phyloP scores from a whole-genome alignment of 176 grass and related monocot species.

The Aegilops speltoides region DNA sequence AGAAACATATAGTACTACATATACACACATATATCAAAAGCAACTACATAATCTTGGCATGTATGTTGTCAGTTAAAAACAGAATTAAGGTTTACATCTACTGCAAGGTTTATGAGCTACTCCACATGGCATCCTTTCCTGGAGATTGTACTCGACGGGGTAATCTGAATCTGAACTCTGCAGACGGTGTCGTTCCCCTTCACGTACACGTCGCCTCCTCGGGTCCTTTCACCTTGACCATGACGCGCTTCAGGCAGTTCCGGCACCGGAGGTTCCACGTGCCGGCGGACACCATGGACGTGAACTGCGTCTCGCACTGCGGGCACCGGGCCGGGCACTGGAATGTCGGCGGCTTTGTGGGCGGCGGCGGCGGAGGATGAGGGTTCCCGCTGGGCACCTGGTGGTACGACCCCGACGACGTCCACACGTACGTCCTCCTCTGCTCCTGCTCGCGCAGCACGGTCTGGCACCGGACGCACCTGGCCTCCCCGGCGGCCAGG shows the following conservation, averaged over 20 bases:
- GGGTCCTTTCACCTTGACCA: constrained; percentile 2
- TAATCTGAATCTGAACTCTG: background rate
- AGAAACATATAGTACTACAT: background rate
- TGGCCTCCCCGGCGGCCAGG: background rate
- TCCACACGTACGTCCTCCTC: background rate
- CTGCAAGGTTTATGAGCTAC: background rate
- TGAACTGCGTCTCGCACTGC: constrained; percentile 2
- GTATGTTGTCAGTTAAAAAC: background rate
- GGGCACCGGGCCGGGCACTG: constrained; percentile 3
- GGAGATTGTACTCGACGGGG: background rate
- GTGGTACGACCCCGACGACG: background rate
- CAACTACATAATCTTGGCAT: background rate
- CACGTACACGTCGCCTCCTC: background rate
- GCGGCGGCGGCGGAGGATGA: background rate
- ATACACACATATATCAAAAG: background rate
- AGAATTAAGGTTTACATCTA: background rate
- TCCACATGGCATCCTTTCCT: background rate
- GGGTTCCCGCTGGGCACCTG: background rate
- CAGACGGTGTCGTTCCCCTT: background rate
- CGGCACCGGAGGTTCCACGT: background rate
- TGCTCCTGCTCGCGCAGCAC: background rate
- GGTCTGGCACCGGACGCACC: background rate
- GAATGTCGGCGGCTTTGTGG: background rate
- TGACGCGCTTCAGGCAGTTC: background rate
- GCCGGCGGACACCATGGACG: background rate